Evolutionary conservation across 106 monocot genomes (phyloP).

Genomic region (Dendrobium chrysotoxum): DNA sequence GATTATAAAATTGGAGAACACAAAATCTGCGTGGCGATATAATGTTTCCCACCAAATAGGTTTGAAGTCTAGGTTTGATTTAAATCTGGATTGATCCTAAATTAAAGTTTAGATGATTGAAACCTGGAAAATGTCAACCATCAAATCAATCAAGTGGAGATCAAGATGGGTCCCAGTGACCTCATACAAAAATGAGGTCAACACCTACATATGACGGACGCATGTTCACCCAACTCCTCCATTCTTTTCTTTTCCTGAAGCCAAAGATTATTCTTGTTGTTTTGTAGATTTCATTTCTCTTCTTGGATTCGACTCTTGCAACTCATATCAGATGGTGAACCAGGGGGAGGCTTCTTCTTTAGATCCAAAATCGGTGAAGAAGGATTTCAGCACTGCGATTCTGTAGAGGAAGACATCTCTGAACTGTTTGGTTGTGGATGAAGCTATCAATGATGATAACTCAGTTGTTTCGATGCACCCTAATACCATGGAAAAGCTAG

Average conservation of each 20-base stretch:
- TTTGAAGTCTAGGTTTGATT: too few relatives aligned
- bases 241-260: neutral
- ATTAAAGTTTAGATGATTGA: too few relatives aligned
- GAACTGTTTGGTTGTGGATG: constrained; percentile 71
- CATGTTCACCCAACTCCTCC: neutral
- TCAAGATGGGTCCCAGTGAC: too few relatives aligned
- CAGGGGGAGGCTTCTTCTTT: constrained; percentile 42
- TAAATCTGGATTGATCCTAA: too few relatives aligned
- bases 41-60: too few relatives aligned
- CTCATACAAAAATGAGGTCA: too few relatives aligned
- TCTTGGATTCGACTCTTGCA: neutral
- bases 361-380: constrained; percentile 52
- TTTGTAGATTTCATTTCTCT: neutral
- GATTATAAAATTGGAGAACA: too few relatives aligned
- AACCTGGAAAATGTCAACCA: too few relatives aligned
- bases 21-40: too few relatives aligned
- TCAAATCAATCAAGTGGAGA: too few relatives aligned
- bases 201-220: too few relatives aligned
- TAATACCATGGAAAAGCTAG: constrained; percentile 84
- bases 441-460: constrained; percentile 79
- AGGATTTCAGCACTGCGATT: constrained; percentile 77
- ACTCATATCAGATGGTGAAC: constrained; percentile 25
- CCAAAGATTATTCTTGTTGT: neutral
- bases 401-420: constrained; percentile 80
- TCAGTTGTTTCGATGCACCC: constrained; percentile 70